These are phyloP conservation scores for Closterium sp. DNA, from an alignment of 139 green algal species.

Conservation along the genomic window DNA sequence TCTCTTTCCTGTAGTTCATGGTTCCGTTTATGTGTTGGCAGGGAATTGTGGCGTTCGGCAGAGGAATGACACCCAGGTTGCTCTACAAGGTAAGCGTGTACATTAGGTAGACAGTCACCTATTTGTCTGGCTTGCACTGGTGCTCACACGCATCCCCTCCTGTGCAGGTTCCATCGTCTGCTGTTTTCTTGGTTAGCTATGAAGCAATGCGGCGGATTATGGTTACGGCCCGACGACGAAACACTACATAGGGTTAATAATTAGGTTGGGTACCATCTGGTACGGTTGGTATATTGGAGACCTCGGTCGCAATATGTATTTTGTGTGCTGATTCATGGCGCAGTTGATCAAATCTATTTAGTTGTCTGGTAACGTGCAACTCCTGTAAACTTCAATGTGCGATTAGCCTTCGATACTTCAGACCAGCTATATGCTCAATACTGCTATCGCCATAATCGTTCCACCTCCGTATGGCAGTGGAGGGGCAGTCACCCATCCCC, in stretches of 20 bases:
- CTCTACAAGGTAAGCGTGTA: conserved; percentile 36
- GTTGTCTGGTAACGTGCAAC: no score
- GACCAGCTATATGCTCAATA: not conserved
- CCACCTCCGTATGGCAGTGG: not conserved
- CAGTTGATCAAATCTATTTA: no score
- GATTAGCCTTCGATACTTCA: no score
- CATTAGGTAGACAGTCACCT: not conserved
- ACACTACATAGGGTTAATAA: no score
- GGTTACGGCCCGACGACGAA: not conserved
- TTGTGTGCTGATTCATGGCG: no score
- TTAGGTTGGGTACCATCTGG: no score
- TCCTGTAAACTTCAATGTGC: no score
- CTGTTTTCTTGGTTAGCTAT: conserved; percentile 43
- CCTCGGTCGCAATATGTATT: no score
- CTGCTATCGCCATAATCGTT: not conserved
- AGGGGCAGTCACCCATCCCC: not conserved
- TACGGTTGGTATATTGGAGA: no score
- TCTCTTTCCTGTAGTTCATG: not conserved
- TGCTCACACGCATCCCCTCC: not conserved
- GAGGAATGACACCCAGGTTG: conserved; percentile 17
- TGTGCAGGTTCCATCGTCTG: conserved; percentile 34
- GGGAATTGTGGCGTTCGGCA: conserved; percentile 26
- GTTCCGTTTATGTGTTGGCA: not conserved
- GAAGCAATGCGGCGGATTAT: conserved; percentile 26
- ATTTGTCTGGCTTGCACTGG: not conserved